Evolutionary conservation across 148 eudicot genomes (phyloP), one percentile per base, ranked within the genome.

Genomic region (Spergularia marina): DNA sequence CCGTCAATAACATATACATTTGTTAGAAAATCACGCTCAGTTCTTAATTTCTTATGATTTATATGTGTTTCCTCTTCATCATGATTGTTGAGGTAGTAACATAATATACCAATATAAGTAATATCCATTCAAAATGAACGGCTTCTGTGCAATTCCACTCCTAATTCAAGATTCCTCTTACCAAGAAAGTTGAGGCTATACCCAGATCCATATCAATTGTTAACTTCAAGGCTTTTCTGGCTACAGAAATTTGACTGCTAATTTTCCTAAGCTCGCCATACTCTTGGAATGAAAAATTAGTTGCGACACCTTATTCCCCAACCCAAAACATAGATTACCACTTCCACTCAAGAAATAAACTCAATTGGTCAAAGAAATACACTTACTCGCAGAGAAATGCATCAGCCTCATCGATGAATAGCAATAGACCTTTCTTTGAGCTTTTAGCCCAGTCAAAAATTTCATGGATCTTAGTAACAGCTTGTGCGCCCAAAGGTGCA

Each of bases 341-440:
- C 7, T 34, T 7, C 40, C 39, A 34, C 21, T 5, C 69, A 49
- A 51, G 13, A 16, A 67, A 67, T 67, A 44, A 30, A 47, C 71
- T 44, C 44, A 73, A 60, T 21, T 20, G 60, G 51, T 70, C 41
- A 34, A 53, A 61, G 66, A 57, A 53, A 6, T 57, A 36, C 53
- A 90, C 97, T 92, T 88, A 95, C 98, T 95, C 94, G 89, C 97
- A 95, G 9, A 95, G 81, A 71, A 92, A 95, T 60, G 99, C 99
- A 84, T 95, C 99, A 73, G 99, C 99, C 82, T 95, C 99, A 53
- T 95, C 99, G 64, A 95, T 95, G 76, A 95, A 95, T 64, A 92
- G 96, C 68, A 92, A 84, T 71, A 92, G 74, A 58, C 99, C 99
- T 80, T 85, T 95, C 83, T 73, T 95, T 39, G 99, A 95, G 70